These are phyloP conservation scores for Cochlearia excelsa DNA, from an alignment of 345 rosid species.

Conservation along the genomic window DNA sequence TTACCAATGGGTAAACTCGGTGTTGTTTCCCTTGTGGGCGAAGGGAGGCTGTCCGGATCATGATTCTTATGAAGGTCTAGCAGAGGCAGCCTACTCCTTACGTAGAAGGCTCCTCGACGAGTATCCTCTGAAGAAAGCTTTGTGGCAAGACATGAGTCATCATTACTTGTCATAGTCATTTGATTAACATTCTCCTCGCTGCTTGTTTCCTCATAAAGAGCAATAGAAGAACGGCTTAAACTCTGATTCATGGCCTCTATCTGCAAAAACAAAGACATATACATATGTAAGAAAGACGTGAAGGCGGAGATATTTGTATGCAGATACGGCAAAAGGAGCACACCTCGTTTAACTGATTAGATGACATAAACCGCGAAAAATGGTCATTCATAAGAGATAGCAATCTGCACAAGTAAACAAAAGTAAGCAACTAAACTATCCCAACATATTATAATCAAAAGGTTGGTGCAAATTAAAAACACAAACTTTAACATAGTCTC, in stretches of 20 bases:
- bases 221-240: slow-evolving; percentile 32
- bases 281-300: slow-evolving; percentile 27
- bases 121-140: slow-evolving; percentile 39
- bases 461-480: background rate
- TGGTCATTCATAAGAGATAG: slow-evolving; percentile 49
- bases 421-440: slow-evolving; percentile 17
- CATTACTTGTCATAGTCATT: slow-evolving; percentile 35
- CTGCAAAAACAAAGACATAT: slow-evolving; percentile 44
- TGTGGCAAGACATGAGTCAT: slow-evolving; percentile 31
- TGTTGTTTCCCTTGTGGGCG: slow-evolving; percentile 77
- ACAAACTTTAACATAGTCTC: slow-evolving; percentile 56
- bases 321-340: slow-evolving; percentile 4
- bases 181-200: slow-evolving; percentile 39
- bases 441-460: slow-evolving; percentile 3
- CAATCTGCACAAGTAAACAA: slow-evolving; percentile 47
- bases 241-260: slow-evolving; percentile 49
- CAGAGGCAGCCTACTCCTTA: slow-evolving; percentile 72
- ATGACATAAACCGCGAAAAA: slow-evolving; percentile 48
- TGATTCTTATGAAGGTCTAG: slow-evolving; percentile 94
- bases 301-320: background rate
- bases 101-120: slow-evolving; percentile 40
- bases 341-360: slow-evolving; percentile 69
- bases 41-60: slow-evolving; percentile 91
- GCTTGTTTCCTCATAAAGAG: slow-evolving; percentile 25
- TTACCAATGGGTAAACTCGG: slow-evolving; percentile 48